Base-by-base conservation (phyloP, 2,329 filamentous ascomycete genomes). In the Neonectria magnoliae region DNA sequence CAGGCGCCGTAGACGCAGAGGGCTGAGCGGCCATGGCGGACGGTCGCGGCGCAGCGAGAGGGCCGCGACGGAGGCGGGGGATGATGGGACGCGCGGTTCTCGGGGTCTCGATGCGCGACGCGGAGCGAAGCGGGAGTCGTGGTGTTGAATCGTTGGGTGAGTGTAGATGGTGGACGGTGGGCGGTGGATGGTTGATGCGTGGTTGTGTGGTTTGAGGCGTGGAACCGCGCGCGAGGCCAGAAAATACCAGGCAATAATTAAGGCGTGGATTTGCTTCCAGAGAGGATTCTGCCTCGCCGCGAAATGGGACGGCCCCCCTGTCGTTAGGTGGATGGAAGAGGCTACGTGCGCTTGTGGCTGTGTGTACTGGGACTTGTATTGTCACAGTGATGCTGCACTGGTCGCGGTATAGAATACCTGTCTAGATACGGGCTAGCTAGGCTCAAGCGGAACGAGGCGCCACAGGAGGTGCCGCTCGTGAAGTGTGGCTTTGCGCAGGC, bases 11-110 rank as follows among this genome's bases (percentile, higher is more conserved):
- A 41, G 68, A 76, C 67, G 78, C 74, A 70, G 81, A 79, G 67
- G 78, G 78, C 72, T 80, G 80, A 64, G 80, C 77, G 68, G 83
- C 83, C 82, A 85, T 85, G 72, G 72, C 68, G 69, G 72, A 71
- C 68, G 71, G 68, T 70, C 68, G 71, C 68, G 68, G 71, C 76
- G 75, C 74, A 73, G 71, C 77, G 72, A 71, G 74, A 75, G 75
- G 77, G 79, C 78, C 79, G 77, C 79, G 71, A 74, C 73, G 69
- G 73, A 74, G 76, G 76, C 76, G 76, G 62, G 61, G 58, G 56
- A 45, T 44, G 47, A 42, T 58, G 52, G 44, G 58, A 57, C 63
- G 64, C 60, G 60, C 47, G 54, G 54, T 45, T 63, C 55, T 57
- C 55, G 51, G 51, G 22, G 29, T 47, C 50, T 69, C 60, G 62